Percentiles rank a stretch among this genome's conserved stretches.
These are phyloP conservation scores for Paraphaeosphaeria sporulosa DNA, from an alignment of 2,329 filamentous ascomycete species.

Conservation along the genomic window DNA sequence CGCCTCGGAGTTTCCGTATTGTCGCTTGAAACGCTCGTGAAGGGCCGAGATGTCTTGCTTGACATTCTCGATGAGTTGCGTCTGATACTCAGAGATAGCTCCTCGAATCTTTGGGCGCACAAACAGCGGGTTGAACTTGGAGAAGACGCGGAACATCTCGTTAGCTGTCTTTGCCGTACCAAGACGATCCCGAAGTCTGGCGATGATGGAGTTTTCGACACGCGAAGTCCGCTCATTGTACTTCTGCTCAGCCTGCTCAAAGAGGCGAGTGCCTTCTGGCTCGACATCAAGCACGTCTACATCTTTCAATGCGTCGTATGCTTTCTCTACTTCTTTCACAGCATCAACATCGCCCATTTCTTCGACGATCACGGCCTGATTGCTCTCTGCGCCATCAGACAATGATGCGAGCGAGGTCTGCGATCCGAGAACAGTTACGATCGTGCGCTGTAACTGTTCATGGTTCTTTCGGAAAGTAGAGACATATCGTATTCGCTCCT, in stretches of 20 bases:
- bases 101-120: constrained; percentile 98
- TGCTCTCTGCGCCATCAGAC: constrained; percentile 38
- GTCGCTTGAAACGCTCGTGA: constrained; percentile 97
- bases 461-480: constrained; percentile 95
- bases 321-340: constrained; percentile 93
- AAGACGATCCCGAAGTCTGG: constrained; percentile 86
- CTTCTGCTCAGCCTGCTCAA: constrained; percentile 91
- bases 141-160: constrained; percentile 99
- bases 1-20: constrained; percentile 97
- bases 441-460: constrained; percentile 95
- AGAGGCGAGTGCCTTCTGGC: constrained; percentile 85
- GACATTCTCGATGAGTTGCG: constrained; percentile 96
- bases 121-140: constrained; percentile 98
- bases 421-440: constrained; percentile 92
- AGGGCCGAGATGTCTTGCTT: constrained; percentile 93
- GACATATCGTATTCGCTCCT: constrained; percentile 92
- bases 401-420: constrained; percentile 53
- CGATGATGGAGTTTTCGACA: constrained; percentile 99
- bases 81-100: constrained; percentile 97
- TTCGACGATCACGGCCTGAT: constrained; percentile 74
- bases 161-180: constrained; percentile 97
- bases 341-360: constrained; percentile 98
- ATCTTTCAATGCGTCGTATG: constrained; percentile 91
- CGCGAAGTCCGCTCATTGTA: constrained; percentile 98
- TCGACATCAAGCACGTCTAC: constrained; percentile 95